A percentile compares a stretch with the other conserved stretches of the same genome.
These are phyloP conservation scores for Sugiyamaella japonica DNA, from an alignment of 1,139 yeast species.

Conservation along the genomic window DNA sequence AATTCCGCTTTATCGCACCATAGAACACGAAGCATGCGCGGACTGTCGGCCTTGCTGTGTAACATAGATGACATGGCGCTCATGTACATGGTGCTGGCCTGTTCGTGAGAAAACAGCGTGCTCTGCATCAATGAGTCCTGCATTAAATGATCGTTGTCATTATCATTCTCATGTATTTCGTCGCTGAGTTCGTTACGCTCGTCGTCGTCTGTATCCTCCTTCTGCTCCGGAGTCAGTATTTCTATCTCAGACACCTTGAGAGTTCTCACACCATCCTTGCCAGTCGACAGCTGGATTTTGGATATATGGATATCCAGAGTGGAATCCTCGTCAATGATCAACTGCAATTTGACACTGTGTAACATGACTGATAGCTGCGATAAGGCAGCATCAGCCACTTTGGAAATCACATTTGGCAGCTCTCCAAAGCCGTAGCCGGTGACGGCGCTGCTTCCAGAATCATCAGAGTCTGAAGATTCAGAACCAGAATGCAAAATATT, in stretches of 20 bases:
- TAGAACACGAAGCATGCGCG: conserved; percentile 20
- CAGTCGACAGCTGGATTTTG: conserved; percentile 43
- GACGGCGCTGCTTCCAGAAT: neutral
- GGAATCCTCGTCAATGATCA: conserved; percentile 53
- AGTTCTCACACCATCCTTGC: conserved; percentile 51
- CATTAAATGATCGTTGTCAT: conserved; percentile 18
- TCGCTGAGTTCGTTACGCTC: neutral
- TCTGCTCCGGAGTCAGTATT: conserved; percentile 15
- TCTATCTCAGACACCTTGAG: conserved; percentile 43
- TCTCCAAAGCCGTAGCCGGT: conserved; percentile 39
- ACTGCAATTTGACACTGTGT: conserved; percentile 47
- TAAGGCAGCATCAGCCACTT: conserved; percentile 68
- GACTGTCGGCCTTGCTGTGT: neutral
- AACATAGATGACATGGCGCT: conserved; percentile 53
- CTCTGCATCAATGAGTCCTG: conserved; percentile 54
- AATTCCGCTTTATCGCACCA: conserved; percentile 28
- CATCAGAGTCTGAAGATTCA: conserved; percentile 7
- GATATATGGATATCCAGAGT: conserved; percentile 47
- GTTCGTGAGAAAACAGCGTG: conserved; percentile 65
- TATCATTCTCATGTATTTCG: neutral
- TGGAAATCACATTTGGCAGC: conserved; percentile 57
- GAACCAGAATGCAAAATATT: neutral
- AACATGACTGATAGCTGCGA: conserved; percentile 58
- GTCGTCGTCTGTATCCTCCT: neutral
- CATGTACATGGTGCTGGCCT: conserved; percentile 75